These are phyloP conservation scores for Prunus kanzakura DNA, from an alignment of 306 rosid species.

Conservation along the genomic window DNA sequence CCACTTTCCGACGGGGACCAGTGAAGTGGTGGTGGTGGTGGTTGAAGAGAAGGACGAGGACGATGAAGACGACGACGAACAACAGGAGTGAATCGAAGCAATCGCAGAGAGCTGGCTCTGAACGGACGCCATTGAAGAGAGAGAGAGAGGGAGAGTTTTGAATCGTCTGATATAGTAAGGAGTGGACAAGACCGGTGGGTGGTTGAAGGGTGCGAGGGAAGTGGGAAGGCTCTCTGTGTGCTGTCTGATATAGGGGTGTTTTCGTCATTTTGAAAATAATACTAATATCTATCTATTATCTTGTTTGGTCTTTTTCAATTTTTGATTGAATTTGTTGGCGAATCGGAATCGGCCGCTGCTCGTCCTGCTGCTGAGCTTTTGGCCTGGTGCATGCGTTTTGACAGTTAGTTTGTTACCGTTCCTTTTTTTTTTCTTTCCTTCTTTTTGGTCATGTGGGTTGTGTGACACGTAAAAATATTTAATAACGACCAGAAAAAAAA, in stretches of 20 bases:
- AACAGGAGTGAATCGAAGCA: slow-evolving; percentile 30
- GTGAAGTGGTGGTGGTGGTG: slow-evolving; percentile 13
- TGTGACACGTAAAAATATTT: no score
- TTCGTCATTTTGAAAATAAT: not conserved
- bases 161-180: not conserved
- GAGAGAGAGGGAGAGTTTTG: not conserved
- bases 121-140: slow-evolving; percentile 46
- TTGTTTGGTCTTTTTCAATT: not conserved
- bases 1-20: slow-evolving; percentile 6
- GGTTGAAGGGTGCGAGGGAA: not conserved
- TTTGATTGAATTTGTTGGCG: not conserved
- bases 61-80: slow-evolving; percentile 19
- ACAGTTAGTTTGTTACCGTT: no score
- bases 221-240: not conserved
- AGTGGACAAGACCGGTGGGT: not conserved
- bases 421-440: no score
- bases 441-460: no score
- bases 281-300: not conserved
- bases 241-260: not conserved
- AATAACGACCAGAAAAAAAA: no score
- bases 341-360: not conserved
- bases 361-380: no score
- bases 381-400: no score
- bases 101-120: slow-evolving; percentile 33
- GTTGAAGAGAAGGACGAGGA: not conserved